phyloP scores from a whole-genome alignment of 2,329 filamentous ascomycete species.

The Cladophialophora psammophila region DNA sequence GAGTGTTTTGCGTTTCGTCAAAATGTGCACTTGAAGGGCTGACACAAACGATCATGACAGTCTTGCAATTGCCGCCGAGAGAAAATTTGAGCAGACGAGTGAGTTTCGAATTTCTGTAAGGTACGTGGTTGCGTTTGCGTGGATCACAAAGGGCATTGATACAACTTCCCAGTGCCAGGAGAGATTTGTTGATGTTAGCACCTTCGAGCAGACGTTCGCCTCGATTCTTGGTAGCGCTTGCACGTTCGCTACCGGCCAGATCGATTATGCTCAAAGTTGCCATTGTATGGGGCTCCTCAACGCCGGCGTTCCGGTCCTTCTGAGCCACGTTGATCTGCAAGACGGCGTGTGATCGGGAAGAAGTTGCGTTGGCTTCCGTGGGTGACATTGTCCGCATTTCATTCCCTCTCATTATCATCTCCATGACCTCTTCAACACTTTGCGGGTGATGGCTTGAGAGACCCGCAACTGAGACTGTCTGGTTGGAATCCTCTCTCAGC shows the following conservation, averaged over 20 bases:
- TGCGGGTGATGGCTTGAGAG: slow-evolving; percentile 89
- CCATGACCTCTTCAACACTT: slow-evolving; percentile 96
- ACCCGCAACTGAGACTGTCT: slow-evolving; percentile 88
- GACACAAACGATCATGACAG: slow-evolving; percentile 99
- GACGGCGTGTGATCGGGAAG: slow-evolving; percentile 94
- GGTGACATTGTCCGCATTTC: slow-evolving; percentile 94
- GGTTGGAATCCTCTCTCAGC: slow-evolving; percentile 92
- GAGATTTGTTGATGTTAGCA: slow-evolving; percentile 98
- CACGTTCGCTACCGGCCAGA: slow-evolving; percentile 91
- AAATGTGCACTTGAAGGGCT: slow-evolving; percentile 96
- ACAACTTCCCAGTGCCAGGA: slow-evolving; percentile 92
- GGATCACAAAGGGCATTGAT: slow-evolving; percentile 98
- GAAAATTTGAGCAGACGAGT: slow-evolving; percentile 96
- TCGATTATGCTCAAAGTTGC: slow-evolving; percentile 98
- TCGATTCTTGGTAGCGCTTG: slow-evolving; percentile 94
- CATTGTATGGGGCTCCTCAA: slow-evolving; percentile 97
- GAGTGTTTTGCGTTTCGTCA: slow-evolving; percentile 96
- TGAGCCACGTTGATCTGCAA: slow-evolving; percentile 96
- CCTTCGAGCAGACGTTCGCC: slow-evolving; percentile 91
- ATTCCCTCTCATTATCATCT: slow-evolving; percentile 96
- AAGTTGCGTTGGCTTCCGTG: slow-evolving; percentile 96
- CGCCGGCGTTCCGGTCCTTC: slow-evolving; percentile 88
- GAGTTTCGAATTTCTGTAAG: slow-evolving; percentile 96
- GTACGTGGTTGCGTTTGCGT: slow-evolving; percentile 89
- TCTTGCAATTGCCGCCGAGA: slow-evolving; percentile 96